A percentile compares a stretch with the other conserved stretches of the same genome.
Evolutionary conservation across 768 basidiomycete species (phyloP).

Genomic region (Basidioascus undulatus): DNA sequence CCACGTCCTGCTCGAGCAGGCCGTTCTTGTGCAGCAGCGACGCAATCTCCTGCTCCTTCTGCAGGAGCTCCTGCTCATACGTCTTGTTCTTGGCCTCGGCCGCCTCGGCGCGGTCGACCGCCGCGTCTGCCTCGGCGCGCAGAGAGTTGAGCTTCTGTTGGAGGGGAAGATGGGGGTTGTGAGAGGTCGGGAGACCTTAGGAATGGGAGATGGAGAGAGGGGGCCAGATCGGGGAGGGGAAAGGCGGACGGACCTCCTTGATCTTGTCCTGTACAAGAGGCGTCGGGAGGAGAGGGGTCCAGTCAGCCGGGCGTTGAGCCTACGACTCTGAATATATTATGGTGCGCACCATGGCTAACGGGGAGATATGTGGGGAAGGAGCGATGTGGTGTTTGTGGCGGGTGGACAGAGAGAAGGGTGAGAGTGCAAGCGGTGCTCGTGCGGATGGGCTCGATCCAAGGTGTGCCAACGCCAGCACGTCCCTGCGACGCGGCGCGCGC

Average conservation of each 20-base stretch:
- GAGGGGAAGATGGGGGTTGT: not conserved
- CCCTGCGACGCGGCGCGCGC: no score
- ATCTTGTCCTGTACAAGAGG: slow-evolving; percentile 24
- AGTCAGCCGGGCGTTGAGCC: no score
- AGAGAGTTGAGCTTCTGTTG: slow-evolving; percentile 33
- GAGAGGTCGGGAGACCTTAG: not conserved
- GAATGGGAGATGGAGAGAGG: not conserved
- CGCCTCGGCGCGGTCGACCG: slow-evolving; percentile 56
- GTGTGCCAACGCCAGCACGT: no score
- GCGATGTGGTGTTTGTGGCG: no score
- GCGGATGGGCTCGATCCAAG: no score
- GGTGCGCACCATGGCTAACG: no score
- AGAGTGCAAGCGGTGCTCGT: no score
- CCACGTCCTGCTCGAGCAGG: slow-evolving; percentile 38
- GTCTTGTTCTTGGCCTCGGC: slow-evolving; percentile 31
- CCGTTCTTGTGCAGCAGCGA: slow-evolving; percentile 51
- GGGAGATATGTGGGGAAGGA: no score
- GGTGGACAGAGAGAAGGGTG: no score
- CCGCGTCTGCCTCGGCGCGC: slow-evolving; percentile 61
- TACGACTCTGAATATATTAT: no score
- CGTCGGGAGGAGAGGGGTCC: no score
- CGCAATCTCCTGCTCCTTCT: slow-evolving; percentile 61
- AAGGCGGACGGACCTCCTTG: slow-evolving; percentile 23
- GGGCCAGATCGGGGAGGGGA: slow-evolving; percentile 4
- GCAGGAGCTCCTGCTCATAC: slow-evolving; percentile 27